Percentiles rank a stretch among this genome's conserved stretches.
Conservation (phyloP, 129 eudicot species). For the Lactuca sativa region DNA sequence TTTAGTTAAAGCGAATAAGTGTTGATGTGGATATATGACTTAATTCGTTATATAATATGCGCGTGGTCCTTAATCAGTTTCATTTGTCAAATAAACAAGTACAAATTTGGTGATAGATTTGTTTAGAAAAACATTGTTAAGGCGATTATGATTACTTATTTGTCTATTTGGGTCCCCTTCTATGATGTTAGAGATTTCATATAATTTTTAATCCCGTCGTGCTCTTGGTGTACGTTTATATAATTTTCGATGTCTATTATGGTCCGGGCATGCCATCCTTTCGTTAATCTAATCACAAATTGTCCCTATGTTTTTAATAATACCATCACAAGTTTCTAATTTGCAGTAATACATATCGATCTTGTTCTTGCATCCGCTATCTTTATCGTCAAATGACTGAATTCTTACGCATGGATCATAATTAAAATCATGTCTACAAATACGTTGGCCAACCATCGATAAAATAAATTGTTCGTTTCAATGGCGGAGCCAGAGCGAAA, state of each 20-base stretch:
- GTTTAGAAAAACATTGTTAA: not conserved
- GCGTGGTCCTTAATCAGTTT: not conserved
- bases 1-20: constrained; percentile 19
- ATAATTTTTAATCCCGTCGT: not conserved
- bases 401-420: too few species aligned
- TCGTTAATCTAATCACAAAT: not conserved
- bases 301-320: not conserved
- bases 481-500: too few species aligned
- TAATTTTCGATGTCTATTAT: not conserved
- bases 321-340: not conserved
- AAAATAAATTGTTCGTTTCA: too few species aligned
- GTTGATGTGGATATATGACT: constrained; percentile 10
- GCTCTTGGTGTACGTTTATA: not conserved
- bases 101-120: not conserved
- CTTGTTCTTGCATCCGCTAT: not conserved
- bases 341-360: not conserved
- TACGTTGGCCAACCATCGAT: too few species aligned
- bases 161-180: not conserved
- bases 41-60: not conserved
- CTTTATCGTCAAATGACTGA: not conserved
- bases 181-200: not conserved
- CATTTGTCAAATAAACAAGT: not conserved
- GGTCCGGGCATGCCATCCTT: constrained; percentile 1
- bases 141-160: not conserved
- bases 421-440: too few species aligned